Percentiles rank a stretch among this genome's conserved stretches.
Conservation (phyloP, 2,329 filamentous ascomycete genomes). For the Arachnomyces sp. region DNA sequence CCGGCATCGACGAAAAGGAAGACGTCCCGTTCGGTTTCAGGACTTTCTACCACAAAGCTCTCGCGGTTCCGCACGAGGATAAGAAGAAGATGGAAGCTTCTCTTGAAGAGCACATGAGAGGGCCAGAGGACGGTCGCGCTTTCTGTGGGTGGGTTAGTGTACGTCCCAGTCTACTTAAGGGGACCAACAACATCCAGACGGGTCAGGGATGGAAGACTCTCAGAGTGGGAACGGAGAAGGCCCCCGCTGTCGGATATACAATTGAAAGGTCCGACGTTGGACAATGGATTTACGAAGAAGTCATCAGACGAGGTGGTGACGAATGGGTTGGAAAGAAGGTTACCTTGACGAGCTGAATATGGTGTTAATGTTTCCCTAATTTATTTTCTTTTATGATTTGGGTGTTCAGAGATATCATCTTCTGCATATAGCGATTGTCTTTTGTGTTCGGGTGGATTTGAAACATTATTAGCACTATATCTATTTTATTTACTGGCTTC, state of each 20-base stretch:
- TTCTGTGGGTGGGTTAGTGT: slow-evolving; percentile 19
- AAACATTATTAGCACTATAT: too few species aligned
- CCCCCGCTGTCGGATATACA: slow-evolving; percentile 21
- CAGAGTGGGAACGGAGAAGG: slow-evolving; percentile 17
- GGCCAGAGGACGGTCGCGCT: slow-evolving; percentile 10
- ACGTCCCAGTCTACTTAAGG: slow-evolving; percentile 20
- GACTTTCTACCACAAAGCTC: slow-evolving; percentile 16
- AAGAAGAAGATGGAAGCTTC: slow-evolving; percentile 16
- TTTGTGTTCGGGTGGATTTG: too few species aligned
- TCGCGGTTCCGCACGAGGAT: slow-evolving; percentile 19
- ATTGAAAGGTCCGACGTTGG: slow-evolving; percentile 24
- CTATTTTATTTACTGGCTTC: too few species aligned
- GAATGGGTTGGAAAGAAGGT: slow-evolving; percentile 18
- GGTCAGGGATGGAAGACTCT: slow-evolving; percentile 17
- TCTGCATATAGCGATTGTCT: too few species aligned
- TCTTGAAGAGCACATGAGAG: slow-evolving; percentile 15
- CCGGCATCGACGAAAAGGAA: slow-evolving; percentile 13
- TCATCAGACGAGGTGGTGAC: slow-evolving; percentile 13
- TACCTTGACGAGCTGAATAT: slow-evolving; percentile 13
- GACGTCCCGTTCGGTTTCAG: slow-evolving; percentile 13
- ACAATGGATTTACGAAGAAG: slow-evolving; percentile 22
- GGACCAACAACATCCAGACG: slow-evolving; percentile 12
- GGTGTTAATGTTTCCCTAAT: slow-evolving; percentile 9
- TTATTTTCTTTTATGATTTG: slow-evolving; percentile 17
- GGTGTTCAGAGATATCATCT: slow-evolving; percentile 21